These are phyloP conservation scores for Ceriops zippeliana DNA, from an alignment of 345 rosid species.

Conservation along the genomic window DNA sequence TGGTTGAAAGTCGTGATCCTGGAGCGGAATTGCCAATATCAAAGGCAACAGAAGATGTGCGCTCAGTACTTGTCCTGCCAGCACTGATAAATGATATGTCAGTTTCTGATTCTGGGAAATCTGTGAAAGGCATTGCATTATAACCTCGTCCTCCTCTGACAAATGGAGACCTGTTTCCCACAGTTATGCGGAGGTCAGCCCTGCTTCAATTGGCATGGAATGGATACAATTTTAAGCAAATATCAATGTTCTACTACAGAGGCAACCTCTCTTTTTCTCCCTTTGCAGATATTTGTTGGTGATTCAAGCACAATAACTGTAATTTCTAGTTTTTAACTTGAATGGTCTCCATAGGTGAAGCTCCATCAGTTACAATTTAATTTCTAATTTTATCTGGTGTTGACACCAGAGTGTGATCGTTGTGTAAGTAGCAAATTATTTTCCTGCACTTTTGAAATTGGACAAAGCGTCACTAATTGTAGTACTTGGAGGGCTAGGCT, in stretches of 20 bases:
- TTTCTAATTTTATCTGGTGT: background rate
- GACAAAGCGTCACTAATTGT: too few species aligned
- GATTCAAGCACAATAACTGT: too few species aligned
- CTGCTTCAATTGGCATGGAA: background rate
- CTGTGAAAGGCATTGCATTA: slow-evolving; percentile 31
- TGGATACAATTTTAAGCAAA: background rate
- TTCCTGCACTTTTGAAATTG: too few species aligned
- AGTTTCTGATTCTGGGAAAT: slow-evolving; percentile 54
- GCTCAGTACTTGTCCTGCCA: slow-evolving; percentile 66
- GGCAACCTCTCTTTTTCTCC: background rate
- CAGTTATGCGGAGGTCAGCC: slow-evolving; percentile 8
- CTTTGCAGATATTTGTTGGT: background rate
- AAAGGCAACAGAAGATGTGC: slow-evolving; percentile 37
- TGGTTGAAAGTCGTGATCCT: slow-evolving; percentile 44
- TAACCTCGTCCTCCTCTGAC: slow-evolving; percentile 32
- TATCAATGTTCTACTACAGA: background rate
- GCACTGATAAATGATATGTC: slow-evolving; percentile 87
- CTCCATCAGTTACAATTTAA: too few species aligned
- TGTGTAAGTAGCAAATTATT: too few species aligned
- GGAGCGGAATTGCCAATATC: slow-evolving; percentile 48
- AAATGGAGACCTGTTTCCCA: slow-evolving; percentile 50
- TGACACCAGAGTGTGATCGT: background rate
- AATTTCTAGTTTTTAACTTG: too few species aligned
- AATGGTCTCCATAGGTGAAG: too few species aligned
- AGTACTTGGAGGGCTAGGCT: too few species aligned